These are phyloP conservation scores for Trichoderma sp. DNA, from an alignment of 2,329 filamentous ascomycete species.

Conservation along the genomic window DNA sequence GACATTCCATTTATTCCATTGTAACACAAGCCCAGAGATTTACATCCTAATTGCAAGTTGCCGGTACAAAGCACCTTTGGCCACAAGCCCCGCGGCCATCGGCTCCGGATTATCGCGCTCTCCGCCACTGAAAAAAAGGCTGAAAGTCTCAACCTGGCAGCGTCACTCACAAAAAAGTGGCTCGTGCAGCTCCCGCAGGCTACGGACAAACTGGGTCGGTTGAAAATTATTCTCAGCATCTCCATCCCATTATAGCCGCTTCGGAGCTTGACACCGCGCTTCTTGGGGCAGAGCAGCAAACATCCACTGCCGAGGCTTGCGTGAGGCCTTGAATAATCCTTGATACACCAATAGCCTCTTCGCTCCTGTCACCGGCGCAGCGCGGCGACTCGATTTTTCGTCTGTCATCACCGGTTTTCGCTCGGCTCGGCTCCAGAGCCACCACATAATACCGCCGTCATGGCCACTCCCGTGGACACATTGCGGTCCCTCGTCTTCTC, in stretches of 20 bases:
- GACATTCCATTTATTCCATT: background rate
- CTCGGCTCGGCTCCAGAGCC: conserved; percentile 27
- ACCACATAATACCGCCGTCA: conserved; percentile 39
- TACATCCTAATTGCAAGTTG: background rate
- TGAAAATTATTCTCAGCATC: conserved; percentile 33
- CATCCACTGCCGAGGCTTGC: conserved; percentile 20
- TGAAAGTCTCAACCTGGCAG: background rate
- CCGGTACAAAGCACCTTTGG: background rate
- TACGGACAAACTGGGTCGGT: conserved; percentile 24
- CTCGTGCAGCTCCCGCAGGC: conserved; percentile 24
- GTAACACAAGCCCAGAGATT: background rate
- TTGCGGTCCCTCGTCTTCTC: conserved; percentile 64
- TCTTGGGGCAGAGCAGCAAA: conserved; percentile 24
- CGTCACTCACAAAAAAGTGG: conserved; percentile 20
- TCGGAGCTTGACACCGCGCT: conserved; percentile 28
- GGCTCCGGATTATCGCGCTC: conserved; percentile 21
- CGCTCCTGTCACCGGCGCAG: background rate
- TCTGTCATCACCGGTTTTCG: background rate
- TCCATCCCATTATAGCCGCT: conserved; percentile 27
- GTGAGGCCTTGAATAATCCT: background rate
- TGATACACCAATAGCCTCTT: background rate
- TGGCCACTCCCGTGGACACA: conserved; percentile 57
- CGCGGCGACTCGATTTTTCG: conserved; percentile 10
- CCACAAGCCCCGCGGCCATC: conserved; percentile 22
- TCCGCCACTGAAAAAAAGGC: conserved; percentile 3